Evolutionary conservation across 2,329 filamentous ascomycete genomes (phyloP), one percentile per base, ranked within the genome.

Genomic region (Acrodontium crateriforme): DNA sequence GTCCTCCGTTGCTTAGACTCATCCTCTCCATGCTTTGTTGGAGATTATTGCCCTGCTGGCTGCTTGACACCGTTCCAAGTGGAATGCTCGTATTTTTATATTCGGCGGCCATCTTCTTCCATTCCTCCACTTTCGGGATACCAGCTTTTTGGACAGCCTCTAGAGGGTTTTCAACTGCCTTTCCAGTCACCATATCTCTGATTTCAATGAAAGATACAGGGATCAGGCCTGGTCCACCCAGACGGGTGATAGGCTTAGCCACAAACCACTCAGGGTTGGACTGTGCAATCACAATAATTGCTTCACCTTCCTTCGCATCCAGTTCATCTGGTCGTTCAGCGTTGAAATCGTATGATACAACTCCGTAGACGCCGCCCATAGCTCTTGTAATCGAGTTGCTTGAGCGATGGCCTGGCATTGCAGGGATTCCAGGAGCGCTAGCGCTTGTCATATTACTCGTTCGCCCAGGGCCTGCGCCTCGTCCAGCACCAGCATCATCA

Each of bases 1-100:
- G 24, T 27, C 56, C 59, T 29, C 59, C 62, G 35, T 69, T 69
- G 44, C 69, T 69, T 34, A 92, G 51, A 46, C 81, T 91, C 78
- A 92, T 72, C 24, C 81, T 70, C 44, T 84, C 77, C 45, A 87
- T 60, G 9, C 66, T 62, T 40, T 69, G 67, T 41, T 68, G 60
- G 29, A 63, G 27, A 16, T 23, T 33, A 7, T 43, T 49, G 52
- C 47, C 45, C 28, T 43, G 42, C 30, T 36, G 31, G 23, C 41
- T 41, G 29, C 38, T 46, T 17, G 48, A 42, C 91, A 87, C 56
- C 87, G 92, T 43, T 41, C 89, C 89, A 22, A 98, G 63, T 0
- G 85, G 87, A 50, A 98, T 95, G 58, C 89, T 95, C 54, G 85
- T 93, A 53, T 95, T 94, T 64, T 98, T 98, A 60, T 98, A 98